These are phyloP conservation scores for Escallonia rubra DNA, from an alignment of 129 eudicot species.

Conservation along the genomic window DNA sequence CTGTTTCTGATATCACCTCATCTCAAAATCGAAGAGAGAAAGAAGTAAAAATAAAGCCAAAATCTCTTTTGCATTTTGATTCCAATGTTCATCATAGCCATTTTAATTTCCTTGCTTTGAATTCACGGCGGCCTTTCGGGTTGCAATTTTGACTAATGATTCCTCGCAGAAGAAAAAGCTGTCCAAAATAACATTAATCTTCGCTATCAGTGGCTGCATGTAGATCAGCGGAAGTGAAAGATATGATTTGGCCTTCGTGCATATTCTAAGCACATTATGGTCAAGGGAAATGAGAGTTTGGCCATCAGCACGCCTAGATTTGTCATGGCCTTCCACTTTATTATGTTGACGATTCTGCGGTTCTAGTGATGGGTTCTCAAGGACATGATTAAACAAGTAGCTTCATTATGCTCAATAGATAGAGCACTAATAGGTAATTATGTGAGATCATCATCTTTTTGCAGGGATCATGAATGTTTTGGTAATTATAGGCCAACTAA, in stretches of 20 bases:
- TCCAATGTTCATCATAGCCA: too few relatives aligned
- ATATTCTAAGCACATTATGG: not conserved
- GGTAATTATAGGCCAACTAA: not conserved
- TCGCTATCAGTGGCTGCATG: not conserved
- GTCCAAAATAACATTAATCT: not conserved
- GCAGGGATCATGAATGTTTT: not conserved
- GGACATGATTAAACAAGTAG: not conserved
- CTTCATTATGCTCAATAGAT: not conserved
- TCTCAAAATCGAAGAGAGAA: too few relatives aligned
- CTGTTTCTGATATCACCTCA: too few relatives aligned
- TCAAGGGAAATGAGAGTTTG: not conserved
- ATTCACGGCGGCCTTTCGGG: not conserved
- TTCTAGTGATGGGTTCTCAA: too few relatives aligned
- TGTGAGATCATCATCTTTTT: not conserved
- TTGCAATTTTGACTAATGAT: not conserved
- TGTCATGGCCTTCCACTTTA: not conserved
- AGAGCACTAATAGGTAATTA: not conserved
- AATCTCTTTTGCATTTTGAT: too few relatives aligned
- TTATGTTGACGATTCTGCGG: not conserved
- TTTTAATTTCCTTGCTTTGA: too few relatives aligned
- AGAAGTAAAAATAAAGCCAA: too few relatives aligned
- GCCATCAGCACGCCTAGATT: not conserved
- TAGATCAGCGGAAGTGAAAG: not conserved
- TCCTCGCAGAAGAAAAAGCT: too few relatives aligned
- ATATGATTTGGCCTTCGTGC: not conserved